A percentile compares a stretch with the other conserved stretches of the same genome.
These are phyloP conservation scores for Dittrichia graveolens DNA, from an alignment of 129 eudicot genomes.

Conservation along the genomic window DNA sequence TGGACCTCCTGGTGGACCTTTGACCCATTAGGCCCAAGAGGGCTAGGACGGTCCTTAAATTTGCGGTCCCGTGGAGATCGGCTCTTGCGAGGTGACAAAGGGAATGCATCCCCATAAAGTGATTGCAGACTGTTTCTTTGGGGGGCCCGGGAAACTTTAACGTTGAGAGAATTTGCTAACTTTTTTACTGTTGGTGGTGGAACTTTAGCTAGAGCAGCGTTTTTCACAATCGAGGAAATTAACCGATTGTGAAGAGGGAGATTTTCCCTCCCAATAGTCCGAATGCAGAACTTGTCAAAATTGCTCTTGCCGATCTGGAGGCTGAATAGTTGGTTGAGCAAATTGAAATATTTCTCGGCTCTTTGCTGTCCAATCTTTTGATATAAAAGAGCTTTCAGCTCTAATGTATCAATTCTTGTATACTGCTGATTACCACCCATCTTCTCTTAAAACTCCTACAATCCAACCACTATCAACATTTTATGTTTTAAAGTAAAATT, in stretches of 20 bases:
- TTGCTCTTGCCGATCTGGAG: conserved; percentile 52
- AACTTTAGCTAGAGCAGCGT: conserved; percentile 49
- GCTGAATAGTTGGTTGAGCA: conserved; percentile 51
- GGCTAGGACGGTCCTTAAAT: conserved; percentile 67
- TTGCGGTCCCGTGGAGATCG: conserved; percentile 70
- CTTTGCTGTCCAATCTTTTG: conserved; percentile 61
- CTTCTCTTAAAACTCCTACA: conserved; percentile 35
- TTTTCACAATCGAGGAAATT: conserved; percentile 53
- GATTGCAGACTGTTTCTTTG: conserved; percentile 56
- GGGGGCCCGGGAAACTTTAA: conserved; percentile 42
- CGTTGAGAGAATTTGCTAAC: conserved; percentile 38
- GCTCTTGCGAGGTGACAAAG: conserved; percentile 72
- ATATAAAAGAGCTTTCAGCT: conserved; percentile 58
- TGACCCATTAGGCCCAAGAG: conserved; percentile 73
- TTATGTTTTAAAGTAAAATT: conserved; percentile 1
- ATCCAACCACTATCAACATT: conserved; percentile 33
- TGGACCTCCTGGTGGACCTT: conserved; percentile 59
- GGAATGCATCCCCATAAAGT: conserved; percentile 61
- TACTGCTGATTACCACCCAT: conserved; percentile 69
- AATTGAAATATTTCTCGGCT: conserved; percentile 73
- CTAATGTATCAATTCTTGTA: conserved; percentile 55
- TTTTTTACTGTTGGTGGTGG: conserved; percentile 56
- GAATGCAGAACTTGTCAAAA: conserved; percentile 57
- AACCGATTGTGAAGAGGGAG: conserved; percentile 70
- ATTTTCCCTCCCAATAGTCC: conserved; percentile 76